Evolutionary conservation across 768 basidiomycete genomes (phyloP).

Genomic region (Naganishia antarctica): DNA sequence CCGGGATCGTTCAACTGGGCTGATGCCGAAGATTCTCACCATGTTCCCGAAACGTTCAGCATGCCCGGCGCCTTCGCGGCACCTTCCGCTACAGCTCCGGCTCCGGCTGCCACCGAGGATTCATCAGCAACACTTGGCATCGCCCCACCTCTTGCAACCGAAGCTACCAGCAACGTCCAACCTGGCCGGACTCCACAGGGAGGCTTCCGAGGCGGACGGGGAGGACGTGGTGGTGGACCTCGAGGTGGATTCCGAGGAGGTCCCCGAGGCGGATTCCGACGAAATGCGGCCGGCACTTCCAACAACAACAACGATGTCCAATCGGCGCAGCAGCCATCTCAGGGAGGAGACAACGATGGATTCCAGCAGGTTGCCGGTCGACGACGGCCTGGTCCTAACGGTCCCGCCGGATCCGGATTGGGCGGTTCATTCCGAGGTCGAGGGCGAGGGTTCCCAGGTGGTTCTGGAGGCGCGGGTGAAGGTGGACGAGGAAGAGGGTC

Average conservation of each 20-base stretch:
- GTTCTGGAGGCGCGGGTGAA: neutral
- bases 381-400: slow-evolving; percentile 3
- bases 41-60: slow-evolving; percentile 20
- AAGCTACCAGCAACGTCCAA: slow-evolving; percentile 7
- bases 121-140: neutral
- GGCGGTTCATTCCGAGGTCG: slow-evolving; percentile 21
- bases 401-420: neutral
- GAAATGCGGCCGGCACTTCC: neutral
- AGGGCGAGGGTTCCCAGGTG: slow-evolving; percentile 9
- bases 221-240: neutral
- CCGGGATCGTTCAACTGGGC: slow-evolving; percentile 20
- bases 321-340: neutral
- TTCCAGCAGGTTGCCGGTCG: slow-evolving; percentile 28
- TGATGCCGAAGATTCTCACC: slow-evolving; percentile 14
- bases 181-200: neutral
- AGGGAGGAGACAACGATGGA: slow-evolving; percentile 21
- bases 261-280: slow-evolving; percentile 1
- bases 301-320: slow-evolving; percentile 1
- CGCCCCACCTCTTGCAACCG: neutral
- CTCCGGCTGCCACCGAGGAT: neutral
- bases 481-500: slow-evolving; percentile 17
- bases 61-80: slow-evolving; percentile 1
- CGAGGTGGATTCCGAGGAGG: slow-evolving; percentile 12
- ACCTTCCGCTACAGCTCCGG: neutral
- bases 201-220: slow-evolving; percentile 12